A percentile compares a stretch with the other conserved stretches of the same genome.
Conservation (phyloP, 2,329 filamentous ascomycete genomes). For the Aspergillus cejpii region DNA sequence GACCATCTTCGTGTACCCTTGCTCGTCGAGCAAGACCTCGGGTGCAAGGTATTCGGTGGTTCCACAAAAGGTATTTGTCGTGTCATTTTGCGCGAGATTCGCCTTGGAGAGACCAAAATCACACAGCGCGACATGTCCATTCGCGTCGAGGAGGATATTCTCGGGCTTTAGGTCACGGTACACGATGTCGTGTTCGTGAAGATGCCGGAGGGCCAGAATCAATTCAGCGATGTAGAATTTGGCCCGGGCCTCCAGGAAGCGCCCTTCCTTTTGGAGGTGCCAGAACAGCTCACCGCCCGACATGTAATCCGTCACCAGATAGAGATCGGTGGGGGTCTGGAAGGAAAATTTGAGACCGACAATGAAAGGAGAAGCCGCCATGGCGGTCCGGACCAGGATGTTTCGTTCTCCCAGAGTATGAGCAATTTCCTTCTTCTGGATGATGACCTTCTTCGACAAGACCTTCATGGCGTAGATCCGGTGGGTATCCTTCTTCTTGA, state of each 20-base stretch:
- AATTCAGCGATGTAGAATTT: slow-evolving; percentile 99
- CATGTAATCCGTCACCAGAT: slow-evolving; percentile 99
- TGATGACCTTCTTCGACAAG: slow-evolving; percentile 97
- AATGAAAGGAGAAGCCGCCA: slow-evolving; percentile 92
- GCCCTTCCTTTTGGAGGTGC: slow-evolving; percentile 95
- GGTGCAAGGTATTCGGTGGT: slow-evolving; percentile 97
- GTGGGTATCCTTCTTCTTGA: slow-evolving; percentile 91
- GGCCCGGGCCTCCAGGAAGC: slow-evolving; percentile 87
- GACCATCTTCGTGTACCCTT: slow-evolving; percentile 99
- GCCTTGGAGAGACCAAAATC: slow-evolving; percentile 98
- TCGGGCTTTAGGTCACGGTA: slow-evolving; percentile 97
- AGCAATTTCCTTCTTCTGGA: slow-evolving; percentile 98
- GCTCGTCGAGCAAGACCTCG: slow-evolving; percentile 89
- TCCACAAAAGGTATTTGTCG: slow-evolving; percentile 97
- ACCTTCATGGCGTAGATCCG: slow-evolving; percentile 99
- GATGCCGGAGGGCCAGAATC: slow-evolving; percentile 87
- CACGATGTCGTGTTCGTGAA: slow-evolving; percentile 95
- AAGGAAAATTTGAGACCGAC: slow-evolving; percentile 98
- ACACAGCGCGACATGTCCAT: slow-evolving; percentile 94
- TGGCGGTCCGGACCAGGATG: slow-evolving; percentile 92
- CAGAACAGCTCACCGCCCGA: slow-evolving; percentile 97
- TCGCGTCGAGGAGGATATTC: slow-evolving; percentile 93
- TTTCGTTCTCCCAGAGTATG: slow-evolving; percentile 96
- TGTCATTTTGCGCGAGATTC: slow-evolving; percentile 92
- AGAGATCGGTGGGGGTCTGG: slow-evolving; percentile 92